Evolutionary conservation across 2,329 filamentous ascomycete species (phyloP).

Genomic region (Pseudocercospora vitis): DNA sequence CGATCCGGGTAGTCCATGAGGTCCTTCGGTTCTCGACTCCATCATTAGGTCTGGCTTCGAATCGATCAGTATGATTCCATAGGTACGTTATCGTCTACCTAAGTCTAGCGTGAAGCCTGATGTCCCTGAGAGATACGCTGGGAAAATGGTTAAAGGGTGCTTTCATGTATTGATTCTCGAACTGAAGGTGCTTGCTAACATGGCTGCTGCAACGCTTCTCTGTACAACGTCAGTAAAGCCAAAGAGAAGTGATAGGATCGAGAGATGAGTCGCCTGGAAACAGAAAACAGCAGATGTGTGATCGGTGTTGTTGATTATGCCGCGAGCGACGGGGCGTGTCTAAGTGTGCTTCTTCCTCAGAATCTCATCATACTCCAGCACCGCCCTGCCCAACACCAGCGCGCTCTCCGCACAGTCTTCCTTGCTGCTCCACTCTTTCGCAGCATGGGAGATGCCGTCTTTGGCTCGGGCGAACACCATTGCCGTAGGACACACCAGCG

Average conservation of each 20-base stretch:
- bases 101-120: too few relatives aligned
- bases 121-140: too few relatives aligned
- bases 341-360: constrained; percentile 19
- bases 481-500: constrained; percentile 32
- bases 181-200: too few relatives aligned
- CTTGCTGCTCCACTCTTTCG: constrained; percentile 32
- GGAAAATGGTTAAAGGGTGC: too few relatives aligned
- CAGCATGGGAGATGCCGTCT: constrained; percentile 32
- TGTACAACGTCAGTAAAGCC: too few relatives aligned
- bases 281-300: too few relatives aligned
- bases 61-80: background rate
- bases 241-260: too few relatives aligned
- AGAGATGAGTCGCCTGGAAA: too few relatives aligned
- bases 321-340: background rate
- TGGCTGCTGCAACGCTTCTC: too few relatives aligned
- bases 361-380: constrained; percentile 34
- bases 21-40: background rate
- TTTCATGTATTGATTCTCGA: too few relatives aligned
- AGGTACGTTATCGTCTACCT: too few relatives aligned
- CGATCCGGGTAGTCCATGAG: background rate
- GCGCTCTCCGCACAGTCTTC: constrained; percentile 34
- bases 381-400: constrained; percentile 31
- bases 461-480: constrained; percentile 37
- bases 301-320: too few relatives aligned
- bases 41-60: background rate